phyloP scores from a whole-genome alignment of 805 yeast species.

The Saccharomyces jurei region DNA sequence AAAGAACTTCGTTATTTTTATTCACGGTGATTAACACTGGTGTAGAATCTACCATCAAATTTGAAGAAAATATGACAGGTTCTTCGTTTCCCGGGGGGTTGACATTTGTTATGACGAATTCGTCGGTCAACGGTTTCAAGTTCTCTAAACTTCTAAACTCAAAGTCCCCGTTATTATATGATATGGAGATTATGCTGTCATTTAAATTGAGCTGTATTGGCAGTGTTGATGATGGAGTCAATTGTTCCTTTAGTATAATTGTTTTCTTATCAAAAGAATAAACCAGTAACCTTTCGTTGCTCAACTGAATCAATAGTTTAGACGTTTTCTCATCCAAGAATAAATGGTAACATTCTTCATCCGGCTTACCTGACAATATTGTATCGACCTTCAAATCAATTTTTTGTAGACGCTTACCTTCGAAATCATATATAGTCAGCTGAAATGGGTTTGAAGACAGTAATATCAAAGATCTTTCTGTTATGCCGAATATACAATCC shows the following conservation, averaged over 20 bases:
- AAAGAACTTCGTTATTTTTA: background rate
- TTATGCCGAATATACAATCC: conserved; percentile 24
- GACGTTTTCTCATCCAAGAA: conserved; percentile 25
- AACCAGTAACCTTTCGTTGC: conserved; percentile 11
- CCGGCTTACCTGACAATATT: conserved; percentile 3
- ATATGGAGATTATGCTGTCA: background rate
- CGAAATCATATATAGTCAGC: conserved; percentile 23
- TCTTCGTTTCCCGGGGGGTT: background rate
- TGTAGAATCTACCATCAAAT: background rate
- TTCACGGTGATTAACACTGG: background rate
- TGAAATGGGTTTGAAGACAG: conserved; percentile 16
- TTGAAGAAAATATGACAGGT: background rate
- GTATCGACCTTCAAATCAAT: conserved; percentile 12
- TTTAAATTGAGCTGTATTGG: background rate
- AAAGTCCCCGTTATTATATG: background rate
- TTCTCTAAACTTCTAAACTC: background rate
- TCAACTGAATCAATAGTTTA: conserved; percentile 22
- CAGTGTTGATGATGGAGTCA: conserved; percentile 7
- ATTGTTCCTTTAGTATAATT: conserved; percentile 12
- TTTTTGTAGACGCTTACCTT: conserved; percentile 22
- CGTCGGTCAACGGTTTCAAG: background rate
- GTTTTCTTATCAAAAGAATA: conserved; percentile 29
- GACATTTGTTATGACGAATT: background rate
- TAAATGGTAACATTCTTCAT: conserved; percentile 6
- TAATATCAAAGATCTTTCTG: conserved; percentile 28